Evolutionary conservation across 495 filamentous ascomycete species (phyloP).

Genomic region (Aspergillus heteromorphus): DNA sequence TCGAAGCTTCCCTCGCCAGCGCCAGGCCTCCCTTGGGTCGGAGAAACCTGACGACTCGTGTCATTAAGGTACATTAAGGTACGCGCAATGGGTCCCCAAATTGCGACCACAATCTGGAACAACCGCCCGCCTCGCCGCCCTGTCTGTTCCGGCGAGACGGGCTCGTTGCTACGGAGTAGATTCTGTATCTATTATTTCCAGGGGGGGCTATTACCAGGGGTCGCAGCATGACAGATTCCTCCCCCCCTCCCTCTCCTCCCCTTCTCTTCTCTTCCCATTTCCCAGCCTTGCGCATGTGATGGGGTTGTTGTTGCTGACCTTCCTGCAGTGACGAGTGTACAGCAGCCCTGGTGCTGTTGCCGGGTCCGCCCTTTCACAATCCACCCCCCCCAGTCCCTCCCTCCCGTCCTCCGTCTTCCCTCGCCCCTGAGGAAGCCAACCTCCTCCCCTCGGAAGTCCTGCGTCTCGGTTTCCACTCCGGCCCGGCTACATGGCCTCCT

Average conservation of each 20-base stretch:
- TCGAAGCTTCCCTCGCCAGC: slow-evolving; percentile 12
- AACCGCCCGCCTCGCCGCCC: too few species aligned
- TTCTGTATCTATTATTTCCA: too few species aligned
- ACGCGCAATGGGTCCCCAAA: too few species aligned
- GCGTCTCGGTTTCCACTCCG: slow-evolving; percentile 9
- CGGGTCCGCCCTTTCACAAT: background rate
- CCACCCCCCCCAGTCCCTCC: too few species aligned
- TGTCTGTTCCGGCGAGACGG: too few species aligned
- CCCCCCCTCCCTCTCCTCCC: background rate
- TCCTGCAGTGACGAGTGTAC: slow-evolving; percentile 1
- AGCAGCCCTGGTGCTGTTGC: slow-evolving; percentile 5
- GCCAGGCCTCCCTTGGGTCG: slow-evolving; percentile 8
- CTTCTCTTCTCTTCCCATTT: background rate
- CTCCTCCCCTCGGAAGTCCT: slow-evolving; percentile 9
- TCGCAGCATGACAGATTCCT: background rate
- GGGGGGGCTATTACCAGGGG: background rate
- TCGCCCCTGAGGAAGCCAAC: slow-evolving; percentile 1
- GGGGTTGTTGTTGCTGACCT: background rate
- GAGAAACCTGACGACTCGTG: background rate
- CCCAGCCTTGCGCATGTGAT: background rate
- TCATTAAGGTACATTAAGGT: too few species aligned
- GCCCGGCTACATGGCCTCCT: slow-evolving; percentile 26
- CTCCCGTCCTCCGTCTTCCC: background rate
- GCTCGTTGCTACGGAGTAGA: too few species aligned
- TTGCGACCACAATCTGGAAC: too few species aligned